phyloP scores from a whole-genome alignment of 352 stramenopile genomes.

The Peronosclerospora sorghi region DNA sequence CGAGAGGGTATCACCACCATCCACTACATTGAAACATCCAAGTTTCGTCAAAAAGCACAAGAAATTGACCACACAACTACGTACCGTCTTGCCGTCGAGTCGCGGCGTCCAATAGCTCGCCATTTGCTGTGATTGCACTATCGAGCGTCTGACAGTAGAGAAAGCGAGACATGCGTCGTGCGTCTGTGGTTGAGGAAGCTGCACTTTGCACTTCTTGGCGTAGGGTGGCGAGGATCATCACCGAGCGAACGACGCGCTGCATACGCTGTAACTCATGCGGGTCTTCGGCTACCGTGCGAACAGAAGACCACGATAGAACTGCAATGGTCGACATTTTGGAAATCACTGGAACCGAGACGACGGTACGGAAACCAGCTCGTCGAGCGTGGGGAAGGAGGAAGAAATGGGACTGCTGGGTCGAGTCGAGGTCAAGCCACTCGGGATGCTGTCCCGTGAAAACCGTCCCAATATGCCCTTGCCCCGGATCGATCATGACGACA shows the following conservation, averaged over 20 bases:
- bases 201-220: slow-evolving; percentile 36
- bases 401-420: slow-evolving; percentile 48
- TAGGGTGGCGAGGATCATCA: slow-evolving; percentile 51
- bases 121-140: slow-evolving; percentile 60
- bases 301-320: slow-evolving; percentile 72
- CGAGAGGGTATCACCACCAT: slow-evolving; percentile 36
- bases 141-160: slow-evolving; percentile 73
- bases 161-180: slow-evolving; percentile 42
- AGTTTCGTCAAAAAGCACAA: too few species aligned
- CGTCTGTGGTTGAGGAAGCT: slow-evolving; percentile 13
- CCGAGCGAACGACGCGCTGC: slow-evolving; percentile 53
- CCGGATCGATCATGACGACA: slow-evolving; percentile 64
- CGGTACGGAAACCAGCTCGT: slow-evolving; percentile 46
- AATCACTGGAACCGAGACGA: slow-evolving; percentile 71
- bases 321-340: slow-evolving; percentile 74
- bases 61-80: too few species aligned
- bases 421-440: slow-evolving; percentile 47
- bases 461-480: slow-evolving; percentile 57
- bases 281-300: slow-evolving; percentile 41
- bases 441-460: slow-evolving; percentile 67
- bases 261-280: slow-evolving; percentile 53
- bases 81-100: slow-evolving; percentile 37
- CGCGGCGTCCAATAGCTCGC: slow-evolving; percentile 38
- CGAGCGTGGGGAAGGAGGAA: slow-evolving; percentile 65
- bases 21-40: slow-evolving; percentile 17